These are phyloP conservation scores for Lepidium didymum DNA, from an alignment of 345 rosid genomes.

Conservation along the genomic window DNA sequence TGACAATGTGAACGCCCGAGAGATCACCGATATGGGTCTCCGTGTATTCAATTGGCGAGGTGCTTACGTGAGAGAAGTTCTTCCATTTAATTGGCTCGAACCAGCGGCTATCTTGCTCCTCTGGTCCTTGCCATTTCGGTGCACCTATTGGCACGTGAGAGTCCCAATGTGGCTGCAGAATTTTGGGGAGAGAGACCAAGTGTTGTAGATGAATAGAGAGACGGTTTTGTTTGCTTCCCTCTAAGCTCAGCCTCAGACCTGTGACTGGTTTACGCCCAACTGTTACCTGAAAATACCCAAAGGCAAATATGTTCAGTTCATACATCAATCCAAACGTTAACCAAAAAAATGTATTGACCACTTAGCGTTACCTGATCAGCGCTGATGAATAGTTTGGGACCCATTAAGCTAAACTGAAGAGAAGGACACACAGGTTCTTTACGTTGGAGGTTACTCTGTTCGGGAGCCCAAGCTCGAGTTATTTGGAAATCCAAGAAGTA, in stretches of 20 bases:
- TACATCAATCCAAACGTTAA: not conserved
- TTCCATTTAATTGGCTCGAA: slow-evolving; percentile 98
- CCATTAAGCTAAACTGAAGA: slow-evolving; percentile 98
- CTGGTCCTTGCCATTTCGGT: slow-evolving; percentile 97
- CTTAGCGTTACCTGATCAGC: slow-evolving; percentile 71
- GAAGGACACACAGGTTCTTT: slow-evolving; percentile 85
- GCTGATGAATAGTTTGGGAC: slow-evolving; percentile 93
- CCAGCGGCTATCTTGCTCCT: slow-evolving; percentile 99
- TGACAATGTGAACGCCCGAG: slow-evolving; percentile 88
- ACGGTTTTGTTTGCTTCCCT: slow-evolving; percentile 84
- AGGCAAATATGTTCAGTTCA: not conserved
- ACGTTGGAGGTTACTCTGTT: slow-evolving; percentile 76
- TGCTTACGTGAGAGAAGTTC: slow-evolving; percentile 98
- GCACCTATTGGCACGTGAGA: slow-evolving; percentile 92
- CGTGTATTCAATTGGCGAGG: slow-evolving; percentile 76
- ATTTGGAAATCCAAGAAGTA: slow-evolving; percentile 93
- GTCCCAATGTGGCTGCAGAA: slow-evolving; percentile 95
- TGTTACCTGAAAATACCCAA: slow-evolving; percentile 54
- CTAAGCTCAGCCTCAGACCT: slow-evolving; percentile 79
- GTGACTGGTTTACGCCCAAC: slow-evolving; percentile 95
- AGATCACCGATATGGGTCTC: slow-evolving; percentile 92
- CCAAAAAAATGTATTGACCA: not conserved
- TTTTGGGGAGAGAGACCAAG: slow-evolving; percentile 90
- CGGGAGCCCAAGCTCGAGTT: slow-evolving; percentile 88
- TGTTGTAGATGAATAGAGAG: slow-evolving; percentile 89